Base-by-base conservation (phyloP, 2,329 filamentous ascomycete genomes). In the Alternaria incomplexa region DNA sequence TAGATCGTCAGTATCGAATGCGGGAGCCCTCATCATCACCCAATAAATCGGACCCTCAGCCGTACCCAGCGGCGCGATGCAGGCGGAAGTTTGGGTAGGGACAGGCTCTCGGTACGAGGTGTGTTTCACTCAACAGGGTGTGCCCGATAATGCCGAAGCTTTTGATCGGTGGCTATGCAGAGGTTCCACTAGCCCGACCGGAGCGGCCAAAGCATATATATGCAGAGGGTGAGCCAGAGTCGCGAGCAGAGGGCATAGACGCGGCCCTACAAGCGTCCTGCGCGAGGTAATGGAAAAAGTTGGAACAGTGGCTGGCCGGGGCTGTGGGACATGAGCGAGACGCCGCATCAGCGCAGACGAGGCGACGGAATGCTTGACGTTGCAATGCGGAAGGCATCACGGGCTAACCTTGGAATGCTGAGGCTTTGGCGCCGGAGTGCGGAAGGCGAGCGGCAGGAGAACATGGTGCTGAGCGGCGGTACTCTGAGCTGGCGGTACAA, bases 321-420 rank as follows among this genome's bases (percentile, higher is more conserved):
- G 65, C 63, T 61, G 65, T 63, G 66, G 61, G 63, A 64, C 60
- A 32, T 66, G 57, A 67, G 63, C 63, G 61, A 56, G 58, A 56
- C 61, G 65, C 64, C 52, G 66, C 68, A 64, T 60, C 62, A 61
- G 65, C 62, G 65, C 67, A 67, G 61, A 70, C 63, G 59, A 63
- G 45, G 48, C 47, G 66, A 36, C 58, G 64, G 26, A 63, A 62
- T 57, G 58, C 58, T 56, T 47, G 52, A 32, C 57, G 57, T 59
- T 56, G 63, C 65, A 40, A 65, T 65, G 63, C 63, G 54, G 52
- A 58, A 25, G 57, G 48, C 51, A 58, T 60, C 47, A 23, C 50
- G 43, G 59, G 53, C 60, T 47, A 40, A 40, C 36, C 36, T 40
- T 40, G 36, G 36, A 40, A 46, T 54, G 17, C 47, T 62, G 56